Conservation (phyloP, 345 rosid genomes). For the Microcos paniculata region DNA sequence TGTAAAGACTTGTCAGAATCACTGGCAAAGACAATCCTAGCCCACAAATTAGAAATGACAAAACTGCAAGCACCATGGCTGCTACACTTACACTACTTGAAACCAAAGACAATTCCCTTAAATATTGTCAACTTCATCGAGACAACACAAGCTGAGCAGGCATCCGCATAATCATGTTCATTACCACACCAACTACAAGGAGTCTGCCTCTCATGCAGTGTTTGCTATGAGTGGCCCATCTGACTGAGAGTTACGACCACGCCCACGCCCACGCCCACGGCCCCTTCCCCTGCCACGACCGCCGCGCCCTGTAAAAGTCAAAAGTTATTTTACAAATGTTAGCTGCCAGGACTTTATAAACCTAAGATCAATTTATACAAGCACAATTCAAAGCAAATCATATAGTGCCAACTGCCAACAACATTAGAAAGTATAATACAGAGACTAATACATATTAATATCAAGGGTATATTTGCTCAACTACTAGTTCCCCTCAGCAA, state of each 20-base stretch:
- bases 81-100: slow-evolving; percentile 16
- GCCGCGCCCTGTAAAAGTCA: slow-evolving; percentile 27
- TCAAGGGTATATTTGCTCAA: not conserved
- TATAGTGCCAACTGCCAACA: not conserved
- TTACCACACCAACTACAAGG: slow-evolving; percentile 5
- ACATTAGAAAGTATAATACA: not conserved
- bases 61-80: slow-evolving; percentile 24
- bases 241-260: slow-evolving; percentile 20
- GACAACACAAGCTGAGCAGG: slow-evolving; percentile 37
- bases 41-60: slow-evolving; percentile 8
- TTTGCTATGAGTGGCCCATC: slow-evolving; percentile 20
- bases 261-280: slow-evolving; percentile 12
- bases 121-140: slow-evolving; percentile 21
- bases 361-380: not conserved
- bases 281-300: slow-evolving; percentile 29
- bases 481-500: not conserved
- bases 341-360: not conserved
- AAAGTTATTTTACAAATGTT: not conserved
- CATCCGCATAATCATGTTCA: slow-evolving; percentile 25
- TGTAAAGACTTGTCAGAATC: not conserved
- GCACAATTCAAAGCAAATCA: not conserved
- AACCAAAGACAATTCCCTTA: slow-evolving; percentile 26
- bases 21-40: slow-evolving; percentile 13
- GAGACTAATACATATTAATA: not conserved
- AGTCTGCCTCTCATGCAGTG: slow-evolving; percentile 23